Percentiles rank a stretch among this genome's conserved stretches.
These are phyloP conservation scores for Patellifolia procumbens DNA, from an alignment of 179 eudicot genomes.

Conservation along the genomic window DNA sequence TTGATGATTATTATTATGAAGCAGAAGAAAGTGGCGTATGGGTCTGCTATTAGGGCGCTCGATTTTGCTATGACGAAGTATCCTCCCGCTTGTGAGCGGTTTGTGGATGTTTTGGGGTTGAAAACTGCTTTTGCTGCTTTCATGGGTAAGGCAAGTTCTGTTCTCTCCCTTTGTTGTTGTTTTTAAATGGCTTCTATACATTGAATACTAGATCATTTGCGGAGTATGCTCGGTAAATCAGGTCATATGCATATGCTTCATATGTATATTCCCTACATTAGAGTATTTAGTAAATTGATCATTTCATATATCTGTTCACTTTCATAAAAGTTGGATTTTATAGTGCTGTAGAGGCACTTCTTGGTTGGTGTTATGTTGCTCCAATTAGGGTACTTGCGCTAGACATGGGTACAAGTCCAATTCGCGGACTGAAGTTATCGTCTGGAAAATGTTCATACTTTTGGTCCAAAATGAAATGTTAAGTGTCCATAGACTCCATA, in stretches of 20 bases:
- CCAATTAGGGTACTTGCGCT: neutral
- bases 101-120: conserved; percentile 96
- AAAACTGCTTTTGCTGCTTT: conserved; percentile 97
- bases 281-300: neutral
- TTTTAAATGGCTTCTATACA: neutral
- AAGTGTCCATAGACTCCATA: too few relatives aligned
- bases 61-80: conserved; percentile 96
- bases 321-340: neutral
- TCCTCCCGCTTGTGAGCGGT: conserved; percentile 97
- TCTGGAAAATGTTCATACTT: neutral
- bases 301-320: neutral
- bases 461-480: neutral
- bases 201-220: neutral
- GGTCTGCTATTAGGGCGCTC: conserved; percentile 88
- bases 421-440: neutral
- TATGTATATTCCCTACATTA: neutral
- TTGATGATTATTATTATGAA: conserved; percentile 97
- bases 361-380: neutral
- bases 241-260: neutral
- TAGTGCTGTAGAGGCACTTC: neutral
- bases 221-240: neutral
- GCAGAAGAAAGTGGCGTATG: conserved; percentile 93
- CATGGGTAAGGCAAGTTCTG: conserved; percentile 99
- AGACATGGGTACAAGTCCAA: neutral
- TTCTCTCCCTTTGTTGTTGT: conserved; percentile 24